Conservation (phyloP, 139 green algal species). For the Gonium pectorale region DNA sequence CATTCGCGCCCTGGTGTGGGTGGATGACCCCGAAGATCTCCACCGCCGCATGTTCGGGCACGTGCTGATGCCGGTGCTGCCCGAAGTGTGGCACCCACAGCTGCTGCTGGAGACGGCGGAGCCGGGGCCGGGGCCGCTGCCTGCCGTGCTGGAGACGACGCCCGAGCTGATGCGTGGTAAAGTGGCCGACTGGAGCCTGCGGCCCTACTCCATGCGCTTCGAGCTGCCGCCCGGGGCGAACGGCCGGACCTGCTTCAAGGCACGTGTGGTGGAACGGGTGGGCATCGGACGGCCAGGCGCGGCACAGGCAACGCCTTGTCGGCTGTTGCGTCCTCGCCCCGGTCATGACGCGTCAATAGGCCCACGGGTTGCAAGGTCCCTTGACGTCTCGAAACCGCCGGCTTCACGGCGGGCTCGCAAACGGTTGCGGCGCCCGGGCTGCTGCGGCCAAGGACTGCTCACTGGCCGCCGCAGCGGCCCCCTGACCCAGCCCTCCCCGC, state of each 20-base stretch:
- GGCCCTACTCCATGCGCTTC: neutral
- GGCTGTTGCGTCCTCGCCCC: neutral
- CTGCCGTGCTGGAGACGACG: neutral
- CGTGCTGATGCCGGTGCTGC: neutral
- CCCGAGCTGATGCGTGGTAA: neutral
- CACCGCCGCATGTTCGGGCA: neutral
- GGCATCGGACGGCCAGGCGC: too few relatives aligned
- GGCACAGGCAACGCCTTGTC: neutral
- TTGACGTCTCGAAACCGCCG: too few relatives aligned
- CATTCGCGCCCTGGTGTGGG: neutral
- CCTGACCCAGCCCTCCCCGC: neutral
- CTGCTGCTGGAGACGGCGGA: neutral
- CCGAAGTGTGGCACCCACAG: neutral
- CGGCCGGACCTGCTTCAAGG: slow-evolving; percentile 9
- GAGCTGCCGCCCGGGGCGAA: neutral
- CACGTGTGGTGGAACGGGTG: too few relatives aligned
- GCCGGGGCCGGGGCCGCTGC: neutral
- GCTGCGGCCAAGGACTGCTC: too few relatives aligned
- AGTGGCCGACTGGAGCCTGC: neutral
- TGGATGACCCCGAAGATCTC: neutral
- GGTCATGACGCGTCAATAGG: neutral
- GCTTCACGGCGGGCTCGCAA: too few relatives aligned
- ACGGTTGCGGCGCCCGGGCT: too few relatives aligned
- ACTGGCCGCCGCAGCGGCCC: too few relatives aligned
- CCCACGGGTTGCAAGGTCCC: neutral